These are phyloP conservation scores for Aspergillus homomorphus DNA, from an alignment of 495 filamentous ascomycete genomes.

Conservation along the genomic window DNA sequence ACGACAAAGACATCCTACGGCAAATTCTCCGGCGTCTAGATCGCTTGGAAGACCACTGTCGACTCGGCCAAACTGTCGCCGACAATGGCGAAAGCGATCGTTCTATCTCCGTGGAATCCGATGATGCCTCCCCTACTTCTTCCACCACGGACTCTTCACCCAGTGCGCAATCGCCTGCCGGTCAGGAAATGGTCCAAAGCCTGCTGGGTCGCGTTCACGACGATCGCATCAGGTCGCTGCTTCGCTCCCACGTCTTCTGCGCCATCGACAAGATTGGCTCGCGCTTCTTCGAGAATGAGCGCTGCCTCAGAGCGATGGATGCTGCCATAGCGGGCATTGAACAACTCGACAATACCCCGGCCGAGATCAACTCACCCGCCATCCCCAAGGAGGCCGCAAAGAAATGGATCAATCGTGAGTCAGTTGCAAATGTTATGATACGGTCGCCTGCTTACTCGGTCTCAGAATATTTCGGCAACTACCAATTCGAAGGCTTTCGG, in stretches of 20 bases:
- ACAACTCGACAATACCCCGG: neutral
- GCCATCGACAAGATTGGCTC: constrained; percentile 14
- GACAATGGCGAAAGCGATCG: constrained; percentile 3
- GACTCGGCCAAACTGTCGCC: neutral
- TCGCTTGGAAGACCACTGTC: constrained; percentile 22
- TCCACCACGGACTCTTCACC: neutral
- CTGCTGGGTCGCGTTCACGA: constrained; percentile 13
- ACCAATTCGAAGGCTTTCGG: constrained; percentile 23
- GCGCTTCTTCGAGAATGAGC: constrained; percentile 13
- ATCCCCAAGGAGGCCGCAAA: constrained; percentile 14
- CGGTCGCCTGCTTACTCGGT: neutral
- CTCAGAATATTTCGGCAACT: constrained; percentile 10
- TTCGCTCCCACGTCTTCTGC: constrained; percentile 19
- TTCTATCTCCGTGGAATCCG: constrained; percentile 8
- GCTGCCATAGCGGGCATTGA: constrained; percentile 17
- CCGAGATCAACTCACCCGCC: neutral
- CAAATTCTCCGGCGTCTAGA: constrained; percentile 19
- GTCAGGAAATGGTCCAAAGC: neutral
- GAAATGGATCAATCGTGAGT: constrained; percentile 6
- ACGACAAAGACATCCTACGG: constrained; percentile 14
- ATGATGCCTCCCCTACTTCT: neutral
- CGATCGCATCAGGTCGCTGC: constrained; percentile 2
- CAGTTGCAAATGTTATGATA: too few species aligned
- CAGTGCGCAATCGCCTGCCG: neutral
- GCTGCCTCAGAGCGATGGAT: constrained; percentile 12